Base-by-base conservation (phyloP, 305 asterid species). In the Fraxinus albicans region DNA sequence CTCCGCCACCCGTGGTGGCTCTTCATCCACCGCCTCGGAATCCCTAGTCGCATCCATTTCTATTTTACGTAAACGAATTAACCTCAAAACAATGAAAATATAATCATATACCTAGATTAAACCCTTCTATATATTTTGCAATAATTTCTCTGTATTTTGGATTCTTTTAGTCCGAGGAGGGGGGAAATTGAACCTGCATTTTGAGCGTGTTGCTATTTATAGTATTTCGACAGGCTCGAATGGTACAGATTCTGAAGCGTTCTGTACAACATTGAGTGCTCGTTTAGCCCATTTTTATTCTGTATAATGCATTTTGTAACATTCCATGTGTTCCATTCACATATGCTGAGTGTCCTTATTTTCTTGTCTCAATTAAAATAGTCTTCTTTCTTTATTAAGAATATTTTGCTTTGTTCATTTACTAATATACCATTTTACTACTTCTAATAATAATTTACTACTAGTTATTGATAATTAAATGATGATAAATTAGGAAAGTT, bases 41-140 rank as follows among this genome's bases (percentile, higher is more conserved):
- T 83, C 87, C 84, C 69, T 67, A 33, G 87, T 73, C 82, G 86
- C 83, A 82, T 86, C 90, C 91, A 86, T 89, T 63, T 67, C 69
- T 74, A 77, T 60, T 17, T 77, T 72, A 80, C 70, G 21, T 78
- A 15, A 50, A 80, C 6, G 36, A 76, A 29, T 4, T 60, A 82
- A 67, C 29, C 76, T 58, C 72, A 10, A 70, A 1, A 17, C 25
- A 58, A 44, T 53, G 78, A 83, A 76, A 63, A 40, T 34, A 13
- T 40, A 77, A 72, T 60, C 75, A 29, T 12, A 13, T 2, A 12
- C 77, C 75, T 4, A 65, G 73, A 65, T 25, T 65, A 25, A 3
- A 31, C 6, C 2, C n/a, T 2, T 76, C 44, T 79, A 38, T 13
- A 38, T 13, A 10, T 8, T 69, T 27, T 69, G 17, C 29, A 69